Evolutionary conservation across 257 asterid species (phyloP), one percentile per base, ranked within the genome.

Genomic region (Scutellaria baicalensis): DNA sequence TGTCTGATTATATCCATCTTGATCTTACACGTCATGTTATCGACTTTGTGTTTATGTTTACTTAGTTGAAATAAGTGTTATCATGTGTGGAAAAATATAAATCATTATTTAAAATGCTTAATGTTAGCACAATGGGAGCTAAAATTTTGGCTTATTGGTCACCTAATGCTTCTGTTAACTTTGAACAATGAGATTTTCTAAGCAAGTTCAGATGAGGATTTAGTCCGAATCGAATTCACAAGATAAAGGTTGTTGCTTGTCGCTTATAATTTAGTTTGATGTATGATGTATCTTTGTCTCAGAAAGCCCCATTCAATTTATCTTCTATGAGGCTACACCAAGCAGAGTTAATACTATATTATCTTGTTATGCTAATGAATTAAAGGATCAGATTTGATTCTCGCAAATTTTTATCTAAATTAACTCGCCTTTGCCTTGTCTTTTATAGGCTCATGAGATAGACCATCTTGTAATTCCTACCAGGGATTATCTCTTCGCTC

Each of bases 401-500:
- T 18, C 20, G 7, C 35, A 36, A 23, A 31, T 18, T 42, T 12
- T 14, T 31, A 0, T 44, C 50, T 54, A 48, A 49, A 58, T 64
- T 64, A 39, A 36, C 62, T 66, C 27, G 8, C 48, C 68, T 18
- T 23, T 79, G 51, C 51, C 39, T 66, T 71, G 36, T 75, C 16
- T 23, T 66, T 81, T 47, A 55, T 90, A 92, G 97, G 97, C 85
- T 68, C 93, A 90, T 84, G 96, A 82, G 71, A 92, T 92, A 65
- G 90, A 80, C 72, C 98, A 92, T 85, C 87, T 92, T 50, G 98
- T 90, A 43, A 92, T 92, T 68, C 98, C 98, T 8, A 92, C 98
- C 20, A 82, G 97, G 77, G 98, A 92, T 84, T 92, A 92, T 80
- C 90, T 88, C 72, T 92, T 92, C 83, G 98, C 98, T 57, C 98